Conservation (phyloP, 1,139 yeast genomes). For the Torulaspora pretoriensis region DNA sequence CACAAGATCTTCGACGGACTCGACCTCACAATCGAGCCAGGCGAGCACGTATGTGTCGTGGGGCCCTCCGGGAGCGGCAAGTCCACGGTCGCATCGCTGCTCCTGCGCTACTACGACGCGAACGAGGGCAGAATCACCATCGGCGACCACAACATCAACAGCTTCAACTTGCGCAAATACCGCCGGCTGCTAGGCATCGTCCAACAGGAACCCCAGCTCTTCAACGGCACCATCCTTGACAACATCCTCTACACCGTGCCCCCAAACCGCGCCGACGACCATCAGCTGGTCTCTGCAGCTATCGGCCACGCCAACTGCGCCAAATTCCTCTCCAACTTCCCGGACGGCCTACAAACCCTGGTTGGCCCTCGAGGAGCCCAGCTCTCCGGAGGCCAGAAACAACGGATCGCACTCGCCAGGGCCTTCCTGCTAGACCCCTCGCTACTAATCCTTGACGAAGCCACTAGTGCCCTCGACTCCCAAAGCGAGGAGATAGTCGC, state of each 20-base stretch:
- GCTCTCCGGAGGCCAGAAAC: slow-evolving; percentile 83
- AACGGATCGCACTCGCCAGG: slow-evolving; percentile 82
- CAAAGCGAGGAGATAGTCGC: slow-evolving; percentile 67
- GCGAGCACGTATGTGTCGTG: slow-evolving; percentile 81
- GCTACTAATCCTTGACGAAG: slow-evolving; percentile 68
- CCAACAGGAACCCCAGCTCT: slow-evolving; percentile 81
- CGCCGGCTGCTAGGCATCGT: slow-evolving; percentile 77
- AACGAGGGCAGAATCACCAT: slow-evolving; percentile 59
- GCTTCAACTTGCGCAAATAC: slow-evolving; percentile 66
- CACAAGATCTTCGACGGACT: slow-evolving; percentile 65
- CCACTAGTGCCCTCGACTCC: slow-evolving; percentile 75
- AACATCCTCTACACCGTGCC: slow-evolving; percentile 70
- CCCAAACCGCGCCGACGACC: slow-evolving; percentile 45
- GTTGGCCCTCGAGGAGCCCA: slow-evolving; percentile 89
- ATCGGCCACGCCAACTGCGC: slow-evolving; percentile 62
- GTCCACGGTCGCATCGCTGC: slow-evolving; percentile 72
- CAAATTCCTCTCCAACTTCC: slow-evolving; percentile 63
- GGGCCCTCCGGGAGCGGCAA: slow-evolving; percentile 94
- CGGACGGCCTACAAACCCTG: slow-evolving; percentile 73
- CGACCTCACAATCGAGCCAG: slow-evolving; percentile 55
- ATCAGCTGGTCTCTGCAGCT: slow-evolving; percentile 26
- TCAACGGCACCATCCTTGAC: slow-evolving; percentile 74
- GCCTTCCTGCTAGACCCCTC: slow-evolving; percentile 66
- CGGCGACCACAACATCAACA: slow-evolving; percentile 61
- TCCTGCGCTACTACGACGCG: slow-evolving; percentile 64